phyloP scores from a whole-genome alignment of 306 rosid species.

The Rosa persica region DNA sequence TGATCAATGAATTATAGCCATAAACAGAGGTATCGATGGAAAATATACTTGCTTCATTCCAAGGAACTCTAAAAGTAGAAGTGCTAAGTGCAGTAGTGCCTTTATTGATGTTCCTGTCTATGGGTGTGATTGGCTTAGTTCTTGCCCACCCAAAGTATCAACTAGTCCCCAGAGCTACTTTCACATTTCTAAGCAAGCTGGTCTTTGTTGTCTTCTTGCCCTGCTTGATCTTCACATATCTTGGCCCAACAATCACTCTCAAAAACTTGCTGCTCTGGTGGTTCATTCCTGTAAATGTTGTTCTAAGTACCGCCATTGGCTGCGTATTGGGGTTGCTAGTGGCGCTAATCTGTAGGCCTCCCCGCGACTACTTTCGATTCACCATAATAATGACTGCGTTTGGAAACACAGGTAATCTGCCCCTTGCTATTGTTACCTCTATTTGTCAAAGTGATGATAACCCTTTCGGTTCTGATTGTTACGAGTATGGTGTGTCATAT shows the following conservation, averaged over 20 bases:
- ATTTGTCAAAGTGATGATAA: slow-evolving; percentile 57
- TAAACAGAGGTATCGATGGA: neutral
- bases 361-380: slow-evolving; percentile 56
- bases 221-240: slow-evolving; percentile 73
- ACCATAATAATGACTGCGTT: slow-evolving; percentile 74
- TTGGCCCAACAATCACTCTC: slow-evolving; percentile 61
- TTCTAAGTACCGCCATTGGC: slow-evolving; percentile 73
- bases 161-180: slow-evolving; percentile 68
- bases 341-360: slow-evolving; percentile 70
- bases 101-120: slow-evolving; percentile 57
- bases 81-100: slow-evolving; percentile 56
- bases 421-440: slow-evolving; percentile 70
- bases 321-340: slow-evolving; percentile 65
- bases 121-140: slow-evolving; percentile 61
- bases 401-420: slow-evolving; percentile 85
- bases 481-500: slow-evolving; percentile 65
- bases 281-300: slow-evolving; percentile 88
- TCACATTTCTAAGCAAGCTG: slow-evolving; percentile 70
- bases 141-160: slow-evolving; percentile 68
- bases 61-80: slow-evolving; percentile 36
- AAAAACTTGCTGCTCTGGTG: slow-evolving; percentile 59
- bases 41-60: neutral
- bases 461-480: slow-evolving; percentile 64
- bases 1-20: neutral
- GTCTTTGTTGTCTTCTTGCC: slow-evolving; percentile 83